Evolutionary conservation across 805 yeast species (phyloP).

Genomic region (Wickerhamiella brachini): DNA sequence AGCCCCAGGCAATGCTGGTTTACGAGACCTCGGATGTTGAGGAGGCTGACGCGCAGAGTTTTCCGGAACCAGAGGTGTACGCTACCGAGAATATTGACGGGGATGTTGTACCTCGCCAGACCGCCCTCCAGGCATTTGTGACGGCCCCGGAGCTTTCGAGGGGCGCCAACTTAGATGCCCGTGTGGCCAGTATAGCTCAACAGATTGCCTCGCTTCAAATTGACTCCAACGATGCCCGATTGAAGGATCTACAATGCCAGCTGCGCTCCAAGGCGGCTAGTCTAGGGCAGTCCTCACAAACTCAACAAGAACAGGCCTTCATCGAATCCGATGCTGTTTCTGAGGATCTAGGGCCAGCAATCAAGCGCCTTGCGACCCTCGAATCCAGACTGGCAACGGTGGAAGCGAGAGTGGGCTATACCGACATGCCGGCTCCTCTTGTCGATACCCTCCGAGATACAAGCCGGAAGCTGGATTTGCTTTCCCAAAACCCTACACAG

Average conservation of each 20-base stretch:
- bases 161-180: neutral
- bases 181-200: neutral
- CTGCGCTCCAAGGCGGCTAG: neutral
- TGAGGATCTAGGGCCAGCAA: neutral
- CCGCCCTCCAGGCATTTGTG: conserved; percentile 2
- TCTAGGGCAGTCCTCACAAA: neutral
- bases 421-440: neutral
- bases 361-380: neutral
- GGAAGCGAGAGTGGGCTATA: neutral
- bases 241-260: neutral
- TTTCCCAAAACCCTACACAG: conserved; percentile 1
- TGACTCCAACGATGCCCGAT: neutral
- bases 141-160: neutral
- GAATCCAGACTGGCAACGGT: neutral
- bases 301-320: neutral
- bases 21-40: conserved; percentile 4
- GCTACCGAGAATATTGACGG: neutral
- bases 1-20: neutral
- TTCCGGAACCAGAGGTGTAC: neutral
- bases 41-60: neutral
- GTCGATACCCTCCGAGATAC: neutral
- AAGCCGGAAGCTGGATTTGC: conserved; percentile 1
- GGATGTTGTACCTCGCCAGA: neutral
- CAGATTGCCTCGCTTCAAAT: neutral
- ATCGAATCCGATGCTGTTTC: neutral